Base-by-base conservation (phyloP, 352 stramenopile species). In the Phytopythium litorale region DNA sequence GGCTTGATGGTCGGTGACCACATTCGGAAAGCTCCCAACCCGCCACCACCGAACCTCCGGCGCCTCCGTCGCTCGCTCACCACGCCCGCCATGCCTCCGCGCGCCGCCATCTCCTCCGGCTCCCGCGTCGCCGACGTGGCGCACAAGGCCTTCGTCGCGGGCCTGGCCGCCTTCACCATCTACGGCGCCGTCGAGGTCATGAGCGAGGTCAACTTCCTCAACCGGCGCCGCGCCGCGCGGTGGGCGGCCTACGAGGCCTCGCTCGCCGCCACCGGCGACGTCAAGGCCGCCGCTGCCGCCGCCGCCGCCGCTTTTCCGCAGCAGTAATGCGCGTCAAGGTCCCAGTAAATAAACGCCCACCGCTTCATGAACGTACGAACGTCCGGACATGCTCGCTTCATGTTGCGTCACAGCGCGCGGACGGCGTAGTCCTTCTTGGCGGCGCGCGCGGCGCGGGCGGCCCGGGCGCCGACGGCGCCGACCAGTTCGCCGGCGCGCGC, bases 111-210 rank as follows among this genome's bases (percentile, higher is more conserved):
- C 8, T 58, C 53, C 32, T 21, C 53, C 51, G 70, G 72, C 48
- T 70, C 73, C 50, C 79, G 79, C 62, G 71, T 87, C 30, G 78
- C 81, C 43, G 83, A 96, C 69, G 77, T 92, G 48, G 67, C 85
- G 43, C 81, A 96, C 69, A 96, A 96, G 80, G 81, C 82, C 30
- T 80, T 91, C 56, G 80, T 84, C 60, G 79, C 84, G 67, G 84
- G 87, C 2, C 83, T 96, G 51, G 64, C 92, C 42, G 58, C 88
- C 32, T 66, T 87, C 52, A 94, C 87, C 33, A 70, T 78, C 51
- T 79, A 86, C 38, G 75, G 78, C 6, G 62, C 91, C 59, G 84
- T 75, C 23, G 87, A 96, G 71, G 83, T 96, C 52, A 86, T 74
- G 59, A 81, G 83, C 63, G 87, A 85, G 66, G 93, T 96, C 60